These are phyloP conservation scores for Solanum corneliomulleri DNA, from an alignment of 257 asterid genomes.

Conservation along the genomic window DNA sequence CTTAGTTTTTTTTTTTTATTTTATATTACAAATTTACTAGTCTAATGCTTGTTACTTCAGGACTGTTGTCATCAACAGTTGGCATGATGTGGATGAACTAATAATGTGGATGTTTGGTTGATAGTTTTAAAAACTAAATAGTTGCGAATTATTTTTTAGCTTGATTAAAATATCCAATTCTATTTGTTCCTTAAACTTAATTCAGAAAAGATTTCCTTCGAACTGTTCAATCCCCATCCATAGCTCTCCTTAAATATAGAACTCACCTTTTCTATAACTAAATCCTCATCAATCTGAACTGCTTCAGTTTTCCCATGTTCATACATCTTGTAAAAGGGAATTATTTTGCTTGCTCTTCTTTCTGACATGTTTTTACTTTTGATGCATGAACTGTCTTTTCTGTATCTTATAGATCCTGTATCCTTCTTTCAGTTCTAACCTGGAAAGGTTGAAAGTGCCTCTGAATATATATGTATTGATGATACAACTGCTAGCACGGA, in stretches of 20 bases:
- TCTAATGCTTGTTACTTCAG: background rate
- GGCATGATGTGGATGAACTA: background rate
- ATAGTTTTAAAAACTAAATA: background rate
- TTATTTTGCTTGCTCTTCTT: background rate
- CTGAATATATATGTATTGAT: constrained; percentile 56
- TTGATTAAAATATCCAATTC: background rate
- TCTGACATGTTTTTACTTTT: background rate
- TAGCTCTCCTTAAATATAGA: background rate
- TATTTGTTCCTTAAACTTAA: background rate
- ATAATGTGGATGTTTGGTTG: background rate
- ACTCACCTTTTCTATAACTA: background rate
- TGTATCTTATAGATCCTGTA: background rate
- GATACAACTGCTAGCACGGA: constrained; percentile 79
- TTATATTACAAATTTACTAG: background rate
- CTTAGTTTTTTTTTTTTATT: background rate
- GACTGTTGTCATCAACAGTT: background rate
- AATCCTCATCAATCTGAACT: background rate
- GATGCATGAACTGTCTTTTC: background rate
- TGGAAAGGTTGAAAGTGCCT: constrained; percentile 63
- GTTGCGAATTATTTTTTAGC: background rate
- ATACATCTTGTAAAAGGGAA: background rate
- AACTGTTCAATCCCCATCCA: background rate
- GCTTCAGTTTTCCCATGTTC: background rate
- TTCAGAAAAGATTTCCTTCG: background rate
- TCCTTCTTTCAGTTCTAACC: constrained; percentile 51